phyloP scores from a whole-genome alignment of 2,329 filamentous ascomycete species.

The Colletotrichum aenigma region DNA sequence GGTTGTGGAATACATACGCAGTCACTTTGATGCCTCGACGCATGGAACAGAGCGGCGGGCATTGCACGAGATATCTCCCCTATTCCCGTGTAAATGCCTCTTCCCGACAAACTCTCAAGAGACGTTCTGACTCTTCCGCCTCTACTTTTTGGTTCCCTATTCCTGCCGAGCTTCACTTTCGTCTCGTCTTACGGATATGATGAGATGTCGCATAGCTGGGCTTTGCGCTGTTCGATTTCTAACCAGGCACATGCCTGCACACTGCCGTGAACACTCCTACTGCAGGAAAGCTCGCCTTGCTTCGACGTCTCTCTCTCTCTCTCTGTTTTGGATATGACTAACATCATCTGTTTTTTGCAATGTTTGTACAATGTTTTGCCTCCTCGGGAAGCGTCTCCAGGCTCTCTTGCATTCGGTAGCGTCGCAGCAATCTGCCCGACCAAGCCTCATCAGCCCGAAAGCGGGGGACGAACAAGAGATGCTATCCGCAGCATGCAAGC shows the following conservation, averaged over 20 bases:
- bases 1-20: background rate
- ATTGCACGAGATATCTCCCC: background rate
- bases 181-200: background rate
- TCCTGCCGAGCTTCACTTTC: background rate
- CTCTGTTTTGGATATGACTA: background rate
- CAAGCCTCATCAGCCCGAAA: slow-evolving; percentile 2
- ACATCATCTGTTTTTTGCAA: background rate
- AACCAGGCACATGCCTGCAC: background rate
- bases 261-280: background rate
- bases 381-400: background rate
- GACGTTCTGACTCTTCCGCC: background rate
- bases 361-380: background rate
- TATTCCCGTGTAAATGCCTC: background rate
- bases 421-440: slow-evolving; percentile 7
- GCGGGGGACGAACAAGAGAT: background rate
- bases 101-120: background rate
- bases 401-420: background rate
- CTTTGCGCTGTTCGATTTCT: background rate
- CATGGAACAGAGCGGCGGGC: background rate
- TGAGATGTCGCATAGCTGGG: background rate
- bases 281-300: background rate
- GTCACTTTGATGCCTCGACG: background rate
- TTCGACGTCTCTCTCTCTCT: background rate
- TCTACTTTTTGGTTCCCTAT: background rate
- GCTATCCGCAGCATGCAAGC: background rate